Evolutionary conservation across 306 rosid species (phyloP), one percentile per base, ranked within the genome.

Genomic region (Luffa aegyptiaca): DNA sequence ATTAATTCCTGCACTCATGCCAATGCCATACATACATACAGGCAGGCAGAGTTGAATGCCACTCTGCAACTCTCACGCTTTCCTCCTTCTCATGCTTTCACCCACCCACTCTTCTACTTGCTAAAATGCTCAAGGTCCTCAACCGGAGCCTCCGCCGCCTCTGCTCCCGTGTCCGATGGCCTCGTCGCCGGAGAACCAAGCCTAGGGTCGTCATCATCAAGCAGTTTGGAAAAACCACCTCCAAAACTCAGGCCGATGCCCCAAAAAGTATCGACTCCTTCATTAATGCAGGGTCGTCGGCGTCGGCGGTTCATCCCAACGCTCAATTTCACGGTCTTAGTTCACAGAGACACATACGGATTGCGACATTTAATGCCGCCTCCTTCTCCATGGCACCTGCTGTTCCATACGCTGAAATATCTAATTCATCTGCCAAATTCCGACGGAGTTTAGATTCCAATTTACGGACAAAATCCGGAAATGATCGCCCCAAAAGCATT

Each of bases 321-420:
- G 75, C 86, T 2, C 86, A 89, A 46, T 20, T 86, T 85, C 81
- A 65, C 56, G 76, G 11, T 5, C 70, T 39, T 26, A 83, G 81
- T 17, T 37, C 88, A 1, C 80, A 81, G 31, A 77, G 77, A 39
- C 81, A 80, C 0, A 83, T 95, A 9, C 89, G 97, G 65, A 81
- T 95, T 12, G 98, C 97, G 0, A 91, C 97, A 4, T 92, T 95
- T 63, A 95, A 92, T 81, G 98, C 97, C n/a, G 98, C 98, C 57
- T 90, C 93, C 52, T 92, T 92, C 83, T 91, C 95, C 76, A 91
- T 94, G 98, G 98, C 94, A 9, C 91, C 97, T 26, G 91, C 94
- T 5, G 88, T 89, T 55, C 94, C 98, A 0, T 72, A 26, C 6
- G 21, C 75, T 16, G 88, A 83, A 13, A 91, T 84, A 64, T 31